Base-by-base conservation (phyloP, 345 rosid species). In the Acer negundo region DNA sequence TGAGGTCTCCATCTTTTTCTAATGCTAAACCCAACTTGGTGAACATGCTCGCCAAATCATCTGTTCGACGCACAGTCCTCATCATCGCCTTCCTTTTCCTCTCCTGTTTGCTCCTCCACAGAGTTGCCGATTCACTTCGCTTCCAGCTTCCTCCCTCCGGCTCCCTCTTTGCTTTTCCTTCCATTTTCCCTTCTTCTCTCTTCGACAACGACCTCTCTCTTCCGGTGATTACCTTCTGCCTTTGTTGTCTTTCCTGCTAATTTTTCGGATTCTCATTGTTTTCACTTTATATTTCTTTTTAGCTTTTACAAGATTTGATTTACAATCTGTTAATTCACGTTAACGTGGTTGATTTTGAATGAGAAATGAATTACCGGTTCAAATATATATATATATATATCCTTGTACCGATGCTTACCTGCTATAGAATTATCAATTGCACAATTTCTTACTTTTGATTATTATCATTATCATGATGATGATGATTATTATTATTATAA, bases 171-270 rank as follows among this genome's bases (percentile, higher is more conserved):
- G 10, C 77, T 19, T 62, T 74, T 26, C 69, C 59, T 28, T 63
- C 53, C 72, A 20, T 13, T 16, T 75, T 83, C 44, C 85, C 79
- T 74, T 66, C 70, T 67, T 17, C 77, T 76, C 0, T 66, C 76
- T 55, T 26, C 63, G 68, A 79, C 44, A 22, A 70, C 49, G 22
- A 40, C 66, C 24, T 4, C 6, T 35, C 65, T 20, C 67, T 58
- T 46, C 38, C 35, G 80, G 75, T 46, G 58, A 62, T 44, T 62
- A 72, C 16, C 44, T 69, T 28, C 65, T 51, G 17, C 55, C 51
- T 62, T 53, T 68, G 77, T 72, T 56, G 16, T 17, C n/a, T 44
- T 17, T 0, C n/a, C 12, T 44, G 49, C 49, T 7, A 44, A 10
- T 10, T 44, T 44, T 44, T 44, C 49, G 12, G 49, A 44, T 22